phyloP scores from a whole-genome alignment of 495 filamentous ascomycete genomes.

The Aspergillus baeticus region DNA sequence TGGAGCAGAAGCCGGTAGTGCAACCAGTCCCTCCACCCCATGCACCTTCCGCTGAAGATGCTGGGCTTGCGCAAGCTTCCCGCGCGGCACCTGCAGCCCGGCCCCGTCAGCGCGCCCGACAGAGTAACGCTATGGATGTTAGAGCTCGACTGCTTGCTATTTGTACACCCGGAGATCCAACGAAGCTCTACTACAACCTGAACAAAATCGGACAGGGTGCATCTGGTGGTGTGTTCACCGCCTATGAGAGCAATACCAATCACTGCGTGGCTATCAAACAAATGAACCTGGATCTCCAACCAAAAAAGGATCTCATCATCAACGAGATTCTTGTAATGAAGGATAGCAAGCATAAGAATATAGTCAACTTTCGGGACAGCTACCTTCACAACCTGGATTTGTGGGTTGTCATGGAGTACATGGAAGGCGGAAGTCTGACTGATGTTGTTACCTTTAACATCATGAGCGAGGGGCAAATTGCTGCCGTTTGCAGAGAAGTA shows the following conservation, averaged over 20 bases:
- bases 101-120: conserved; percentile 72
- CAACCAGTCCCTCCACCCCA: conserved; percentile 24
- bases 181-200: conserved; percentile 79
- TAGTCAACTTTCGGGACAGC: conserved; percentile 98
- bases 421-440: conserved; percentile 96
- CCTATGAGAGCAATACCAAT: conserved; percentile 79
- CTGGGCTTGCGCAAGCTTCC: conserved; percentile 44
- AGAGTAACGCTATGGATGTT: conserved; percentile 77
- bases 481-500: conserved; percentile 89
- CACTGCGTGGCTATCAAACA: conserved; percentile 97
- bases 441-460: conserved; percentile 99
- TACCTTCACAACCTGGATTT: conserved; percentile 84
- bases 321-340: conserved; percentile 99
- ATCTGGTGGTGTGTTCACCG: conserved; percentile 93
- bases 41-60: conserved; percentile 23
- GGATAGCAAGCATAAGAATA: conserved; percentile 96
- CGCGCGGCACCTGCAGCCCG: conserved; percentile 60
- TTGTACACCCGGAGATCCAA: conserved; percentile 85
- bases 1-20: conserved; percentile 27
- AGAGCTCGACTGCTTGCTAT: conserved; percentile 79
- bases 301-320: conserved; percentile 98
- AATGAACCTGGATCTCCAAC: conserved; percentile 98
- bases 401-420: conserved; percentile 99
- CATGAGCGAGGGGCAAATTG: conserved; percentile 96
- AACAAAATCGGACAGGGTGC: conserved; percentile 98